Base-by-base conservation (phyloP, 2,329 filamentous ascomycete genomes). In the Colletotrichum brevisporum region DNA sequence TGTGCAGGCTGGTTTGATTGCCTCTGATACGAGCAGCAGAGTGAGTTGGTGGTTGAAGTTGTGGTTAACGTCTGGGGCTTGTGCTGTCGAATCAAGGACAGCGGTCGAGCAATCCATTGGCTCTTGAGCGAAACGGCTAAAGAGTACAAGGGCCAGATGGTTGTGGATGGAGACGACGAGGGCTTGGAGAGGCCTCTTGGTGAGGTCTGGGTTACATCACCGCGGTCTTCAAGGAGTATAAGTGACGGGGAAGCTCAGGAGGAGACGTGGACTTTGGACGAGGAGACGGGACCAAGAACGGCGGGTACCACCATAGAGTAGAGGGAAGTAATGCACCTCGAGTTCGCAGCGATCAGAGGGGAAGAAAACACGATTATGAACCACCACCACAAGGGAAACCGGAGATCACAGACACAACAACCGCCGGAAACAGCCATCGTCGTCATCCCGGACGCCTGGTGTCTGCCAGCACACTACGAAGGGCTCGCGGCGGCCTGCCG, bases 381-480 rank as follows among this genome's bases (percentile, higher is more conserved):
- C 41, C 4, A 2, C 26, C 47, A 26, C 24, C 52, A 36, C 27
- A 54, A 5, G 21, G 18, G n/a, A 18, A 12, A 15, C 31, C 16
- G 9, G 9, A 15, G 52, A 2, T 13, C 27, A 4, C 31, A 15
- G 5, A 27, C n/a, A 2, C 5, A 39, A 4, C 12, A 21, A 12
- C 2, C 10, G 1, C 31, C 27, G n/a, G 8, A 18, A 39, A 21
- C 45, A 10, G 61, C 53, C 52, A 52, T 64, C 18, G 61, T 64
- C 24, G 50, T 64, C 27, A 21, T 64, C 24, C 61, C 61, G n/a
- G 53, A 41, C 13, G 61, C 61, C 4, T 64, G 41, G 51, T 36
- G 41, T 13, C 50, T 36, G 6, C 61, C 61, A 4, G 16, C 12
- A 6, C 41, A 48, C 31, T 64, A 64, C 61, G 61, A 64, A 15